Evolutionary conservation across 768 basidiomycete species (phyloP).

Genomic region (Crassisporium funariophilum): DNA sequence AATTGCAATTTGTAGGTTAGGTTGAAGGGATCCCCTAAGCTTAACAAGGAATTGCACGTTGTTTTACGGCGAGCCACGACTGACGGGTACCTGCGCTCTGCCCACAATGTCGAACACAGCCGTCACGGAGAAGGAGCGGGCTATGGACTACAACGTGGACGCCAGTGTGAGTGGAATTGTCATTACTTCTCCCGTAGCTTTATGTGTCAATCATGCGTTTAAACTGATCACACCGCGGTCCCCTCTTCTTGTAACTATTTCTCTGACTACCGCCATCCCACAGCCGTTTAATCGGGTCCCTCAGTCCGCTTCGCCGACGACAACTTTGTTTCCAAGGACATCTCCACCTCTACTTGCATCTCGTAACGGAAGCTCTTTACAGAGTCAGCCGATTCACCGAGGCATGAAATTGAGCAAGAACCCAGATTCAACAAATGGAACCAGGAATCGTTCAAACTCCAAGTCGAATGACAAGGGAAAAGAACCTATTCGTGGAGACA

Average conservation of each 20-base stretch:
- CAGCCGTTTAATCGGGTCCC: slow-evolving; percentile 22
- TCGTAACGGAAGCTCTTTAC: slow-evolving; percentile 11
- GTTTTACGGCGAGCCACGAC: too few relatives aligned
- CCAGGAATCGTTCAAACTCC: slow-evolving; percentile 18
- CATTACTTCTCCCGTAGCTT: neutral
- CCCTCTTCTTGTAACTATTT: slow-evolving; percentile 18
- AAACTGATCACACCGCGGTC: neutral
- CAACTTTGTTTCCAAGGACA: slow-evolving; percentile 24
- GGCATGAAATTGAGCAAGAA: slow-evolving; percentile 22
- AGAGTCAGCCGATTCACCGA: slow-evolving; percentile 6
- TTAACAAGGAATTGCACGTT: too few relatives aligned
- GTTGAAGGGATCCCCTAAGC: too few relatives aligned
- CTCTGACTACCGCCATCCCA: slow-evolving; percentile 20
- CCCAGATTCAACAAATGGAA: slow-evolving; percentile 17
- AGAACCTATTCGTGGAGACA: slow-evolving; percentile 25
- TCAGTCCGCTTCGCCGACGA: slow-evolving; percentile 25
- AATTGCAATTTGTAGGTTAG: too few relatives aligned
- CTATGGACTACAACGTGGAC: slow-evolving; percentile 1
- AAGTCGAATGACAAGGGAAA: slow-evolving; percentile 34
- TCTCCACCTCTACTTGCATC: slow-evolving; percentile 21
- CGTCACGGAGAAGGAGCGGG: neutral
- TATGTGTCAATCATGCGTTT: neutral
- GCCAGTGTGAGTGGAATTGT: neutral
- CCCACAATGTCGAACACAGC: slow-evolving; percentile 5
- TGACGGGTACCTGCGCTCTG: neutral